Base-by-base conservation (phyloP, 441 rosid genomes). In the Jatropha multifida region DNA sequence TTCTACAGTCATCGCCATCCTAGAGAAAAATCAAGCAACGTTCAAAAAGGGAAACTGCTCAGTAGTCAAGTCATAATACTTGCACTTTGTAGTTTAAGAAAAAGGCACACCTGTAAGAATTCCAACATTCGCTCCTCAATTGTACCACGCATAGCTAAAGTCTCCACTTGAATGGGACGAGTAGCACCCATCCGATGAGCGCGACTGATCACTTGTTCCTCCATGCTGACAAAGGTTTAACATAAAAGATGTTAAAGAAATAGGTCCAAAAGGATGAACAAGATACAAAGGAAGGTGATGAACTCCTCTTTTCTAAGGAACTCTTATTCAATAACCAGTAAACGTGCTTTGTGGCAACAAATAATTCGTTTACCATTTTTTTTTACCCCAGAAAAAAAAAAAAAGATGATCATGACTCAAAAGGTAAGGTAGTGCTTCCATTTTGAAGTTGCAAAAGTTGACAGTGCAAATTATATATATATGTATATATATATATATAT, bases 131-230 rank as follows among this genome's bases (percentile, higher is more conserved):
- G 97, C 84, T 94, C 96, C 85, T 96, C 98, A 60, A 96, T 91
- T 27, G 99, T 92, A 74, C 97, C 94, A 75, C 84, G 83, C 98
- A 96, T 96, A 13, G 92, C 91, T 78, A 96, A 78, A 69, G 98
- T 94, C 79, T 96, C 97, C 65, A 96, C 99, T 61, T 86, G 77
- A 83, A 94, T 90, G 71, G 99, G 97, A 69, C 97, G 91, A 66
- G 88, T 86, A 68, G 99, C 98, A 42, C 99, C 99, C 99, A 96
- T 91, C 75, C 99, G 85, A 81, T 94, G 98, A 79, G 98, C 99
- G 42, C 98, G 98, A 78, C 98, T 96, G 38, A 96, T 92, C 65
- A 96, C 99, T 80, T 96, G 99, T 81, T 96, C 98, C 87, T 96
- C 99, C 97, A 92, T 87, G 85, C 99, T 96, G 85, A 75, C 67